phyloP scores from a whole-genome alignment of 345 rosid genomes.

The Rhodomyrtus tomentosa region DNA sequence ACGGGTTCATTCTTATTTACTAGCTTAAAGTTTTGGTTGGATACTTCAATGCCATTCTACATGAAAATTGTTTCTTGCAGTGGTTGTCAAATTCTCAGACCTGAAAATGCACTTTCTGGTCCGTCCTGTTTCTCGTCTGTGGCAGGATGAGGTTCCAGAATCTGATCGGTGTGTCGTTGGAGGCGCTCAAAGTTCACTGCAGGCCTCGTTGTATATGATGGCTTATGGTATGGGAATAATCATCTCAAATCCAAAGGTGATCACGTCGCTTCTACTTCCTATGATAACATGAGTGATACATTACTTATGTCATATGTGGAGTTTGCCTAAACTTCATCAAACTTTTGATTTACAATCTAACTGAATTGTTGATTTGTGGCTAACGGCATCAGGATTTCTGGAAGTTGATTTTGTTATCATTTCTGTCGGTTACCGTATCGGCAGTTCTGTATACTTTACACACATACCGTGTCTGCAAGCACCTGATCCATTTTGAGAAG shows the following conservation, averaged over 20 bases:
- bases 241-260: conserved; percentile 65
- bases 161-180: conserved; percentile 79
- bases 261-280: neutral
- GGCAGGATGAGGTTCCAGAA: conserved; percentile 68
- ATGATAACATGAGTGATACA: neutral
- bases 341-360: neutral
- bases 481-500: conserved; percentile 63
- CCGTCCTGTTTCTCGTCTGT: neutral
- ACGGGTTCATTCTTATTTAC: neutral
- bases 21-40: neutral
- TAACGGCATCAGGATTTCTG: conserved; percentile 56
- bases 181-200: conserved; percentile 92
- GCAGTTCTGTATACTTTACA: conserved; percentile 43
- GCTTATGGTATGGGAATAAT: conserved; percentile 62
- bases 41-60: neutral
- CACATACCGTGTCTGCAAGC: conserved; percentile 43
- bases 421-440: conserved; percentile 32
- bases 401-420: conserved; percentile 57
- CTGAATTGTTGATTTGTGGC: neutral
- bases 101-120: neutral
- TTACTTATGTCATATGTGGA: neutral
- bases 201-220: conserved; percentile 53
- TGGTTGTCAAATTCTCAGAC: neutral
- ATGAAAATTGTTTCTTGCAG: neutral
- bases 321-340: neutral